Base-by-base conservation (phyloP, 2,329 filamentous ascomycete genomes). In the Exophiala xenobiotica region DNA sequence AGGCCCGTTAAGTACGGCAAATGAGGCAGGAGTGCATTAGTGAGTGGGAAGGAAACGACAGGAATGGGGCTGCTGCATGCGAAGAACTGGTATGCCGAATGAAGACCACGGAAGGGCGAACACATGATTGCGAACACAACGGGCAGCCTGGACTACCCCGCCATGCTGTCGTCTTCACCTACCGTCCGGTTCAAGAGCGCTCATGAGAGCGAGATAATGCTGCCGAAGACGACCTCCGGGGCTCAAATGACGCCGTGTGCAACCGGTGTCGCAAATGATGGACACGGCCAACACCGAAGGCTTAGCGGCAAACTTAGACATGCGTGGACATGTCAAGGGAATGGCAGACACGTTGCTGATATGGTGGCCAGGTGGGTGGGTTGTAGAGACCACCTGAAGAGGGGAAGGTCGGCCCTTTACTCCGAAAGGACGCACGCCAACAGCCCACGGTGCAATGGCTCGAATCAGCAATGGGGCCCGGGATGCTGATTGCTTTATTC, bases 61-160 rank as follows among this genome's bases (percentile, higher is more conserved):
- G 38, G 6, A 40, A 40, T 40, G 38, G 38, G 38, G 38, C 19
- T 24, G 19, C 22, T 40, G 37, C 37, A 40, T 22, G 16, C 4
- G 6, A 33, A 40, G 18, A 22, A 12, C 37, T 40, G 37, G 16
- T 19, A 40, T 22, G 38, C 38, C 22, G 38, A 23, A 22, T 40
- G 19, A 23, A 40, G 20, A n/a, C 12, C n/a, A 40, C 22, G 20
- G 19, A 23, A 12, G 20, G 19, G 22, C 38, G 38, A 40, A 40
- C 38, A 40, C 38, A 24, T 40, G 19, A 40, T 40, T 40, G 38
- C 19, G 38, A 40, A 40, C 38, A 22, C 38, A 24, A 20, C 38
- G 19, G 38, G 6, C n/a, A 20, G 22, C n/a, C 38, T 23, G 22
- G 19, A 20, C 22, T 40, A 40, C 38, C 38, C 38, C 38, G 38